Base-by-base conservation (phyloP, 306 rosid species). In the Malus asiatica region DNA sequence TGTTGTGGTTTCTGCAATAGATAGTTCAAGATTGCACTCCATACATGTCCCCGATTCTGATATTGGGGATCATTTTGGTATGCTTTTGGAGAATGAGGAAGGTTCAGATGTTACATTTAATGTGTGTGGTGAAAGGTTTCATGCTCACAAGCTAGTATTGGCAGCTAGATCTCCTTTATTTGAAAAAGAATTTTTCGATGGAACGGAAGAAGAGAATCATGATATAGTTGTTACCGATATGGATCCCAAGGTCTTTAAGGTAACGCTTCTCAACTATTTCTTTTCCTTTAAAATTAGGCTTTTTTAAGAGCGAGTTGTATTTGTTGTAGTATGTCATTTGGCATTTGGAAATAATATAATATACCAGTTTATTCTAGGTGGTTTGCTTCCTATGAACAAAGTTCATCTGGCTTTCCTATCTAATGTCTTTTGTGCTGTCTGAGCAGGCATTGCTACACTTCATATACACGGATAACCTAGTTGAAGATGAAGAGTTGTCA, bases 231-330 rank as follows among this genome's bases (percentile, higher is more conserved):
- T 95, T 72, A 77, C 84, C 27, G 93, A 92, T 81, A 81, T 88
- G 89, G 93, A 92, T 75, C 97, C 99, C 61, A 90, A 88, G 87
- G 96, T 95, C 80, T 95, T 95, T 81, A 95, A 92, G 99, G 99
- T 95, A 88, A 11, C 4, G 11, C 30, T 16, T 76, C 18, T 15
- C 57, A 40, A 20, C 11, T 33, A 0, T 23, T 19, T 12, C 4
- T 3, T 58, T 15, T 18, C 16, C 48, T 23, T 68, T 42, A 4
- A 14, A 45, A 42, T 44, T 6, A 68, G 6, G 38, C 20, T 18
- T 48, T 68, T 67, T 3, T 1, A 23, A 44, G 22, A 3, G 20
- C 8, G 55, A 48, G 19, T 48, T 48, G 53, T 48, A 48, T 14
- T 15, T 48, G 55, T 15, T 48, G 20, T 15, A 48, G 55, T 35